These are phyloP conservation scores for Sisymbrium altissimum DNA, from an alignment of 345 rosid genomes.

Conservation along the genomic window DNA sequence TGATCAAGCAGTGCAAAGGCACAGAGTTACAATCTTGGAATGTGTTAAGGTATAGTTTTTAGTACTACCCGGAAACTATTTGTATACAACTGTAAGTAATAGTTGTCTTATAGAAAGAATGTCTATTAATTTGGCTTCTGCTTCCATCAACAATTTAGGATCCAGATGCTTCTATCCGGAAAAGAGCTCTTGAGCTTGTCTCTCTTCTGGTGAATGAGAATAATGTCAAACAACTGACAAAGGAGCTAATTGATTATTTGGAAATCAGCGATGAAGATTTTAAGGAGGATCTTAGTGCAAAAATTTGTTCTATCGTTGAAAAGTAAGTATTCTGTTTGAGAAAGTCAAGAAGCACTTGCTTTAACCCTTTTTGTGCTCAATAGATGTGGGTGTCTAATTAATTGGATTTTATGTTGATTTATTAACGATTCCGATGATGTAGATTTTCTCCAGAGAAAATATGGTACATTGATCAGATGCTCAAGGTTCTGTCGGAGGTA, in stretches of 20 bases:
- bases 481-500: constrained; percentile 98
- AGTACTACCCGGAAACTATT: neutral
- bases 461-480: constrained; percentile 99
- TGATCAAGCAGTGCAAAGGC: constrained; percentile 96
- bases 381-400: neutral
- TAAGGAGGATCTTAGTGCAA: constrained; percentile 97
- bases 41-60: constrained; percentile 83
- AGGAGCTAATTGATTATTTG: constrained; percentile 92
- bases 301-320: constrained; percentile 93
- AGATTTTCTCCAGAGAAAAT: constrained; percentile 97
- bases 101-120: neutral
- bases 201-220: constrained; percentile 80
- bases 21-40: constrained; percentile 91
- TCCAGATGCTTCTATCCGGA: constrained; percentile 95
- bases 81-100: neutral
- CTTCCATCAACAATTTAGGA: constrained; percentile 56
- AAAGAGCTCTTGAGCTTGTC: constrained; percentile 95
- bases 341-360: constrained; percentile 3
- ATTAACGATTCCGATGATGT: constrained; percentile 33
- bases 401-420: constrained; percentile 14
- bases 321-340: constrained; percentile 59
- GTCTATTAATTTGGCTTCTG: constrained; percentile 33
- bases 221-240: constrained; percentile 85
- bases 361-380: neutral
- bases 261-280: constrained; percentile 96